Evolutionary conservation across 2,329 filamentous ascomycete species (phyloP), one percentile per base, ranked within the genome.

Genomic region (Alternaria tenuissima): DNA sequence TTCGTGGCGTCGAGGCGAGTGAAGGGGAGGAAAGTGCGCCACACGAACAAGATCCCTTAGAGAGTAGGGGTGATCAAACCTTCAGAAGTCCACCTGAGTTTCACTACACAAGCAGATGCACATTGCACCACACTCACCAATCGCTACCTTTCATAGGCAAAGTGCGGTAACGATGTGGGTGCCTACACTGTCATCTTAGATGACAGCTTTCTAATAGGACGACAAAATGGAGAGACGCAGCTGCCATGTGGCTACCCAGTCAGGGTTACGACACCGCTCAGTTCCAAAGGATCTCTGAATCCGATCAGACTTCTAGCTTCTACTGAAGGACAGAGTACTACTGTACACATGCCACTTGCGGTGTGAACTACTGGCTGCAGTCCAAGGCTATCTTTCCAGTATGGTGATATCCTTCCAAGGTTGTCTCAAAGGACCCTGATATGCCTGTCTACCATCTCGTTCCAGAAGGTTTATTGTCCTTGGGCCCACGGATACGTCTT

Each of bases 21-120:
- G 55, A 58, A 59, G 36, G 36, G 32, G 34, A 48, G 43, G 43
- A 55, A 54, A 28, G 48, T 24, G 36, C 42, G 43, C n/a, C 43
- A 42, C 28, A 36, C 18, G 43, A 43, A 4, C 11, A 11, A 16
- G 22, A 24, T 16, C n/a, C 34, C 18, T 9, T 16, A 16, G 6
- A 54, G 11, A 52, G 49, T 42, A 52, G 51, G 39, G 32, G 24
- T 22, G 11, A 11, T 18, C 39, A 4, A 39, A n/a, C 20, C 6
- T 30, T 28, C 12, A 39, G 46, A 18, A 38, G 20, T 5, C 34
- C 16, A 22, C 16, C 20, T 2, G 1, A 18, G 46, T 36, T 49
- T 49, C 46, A 26, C 46, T 20, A 30, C 18, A n/a, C 46, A 48
- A n/a, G 30, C 30, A 34, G 3, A 24, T 16, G 22, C 20, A 12